Conservation (phyloP, 225 moss, liverwort and hornwort genomes). For the Lunularia cruciata region DNA sequence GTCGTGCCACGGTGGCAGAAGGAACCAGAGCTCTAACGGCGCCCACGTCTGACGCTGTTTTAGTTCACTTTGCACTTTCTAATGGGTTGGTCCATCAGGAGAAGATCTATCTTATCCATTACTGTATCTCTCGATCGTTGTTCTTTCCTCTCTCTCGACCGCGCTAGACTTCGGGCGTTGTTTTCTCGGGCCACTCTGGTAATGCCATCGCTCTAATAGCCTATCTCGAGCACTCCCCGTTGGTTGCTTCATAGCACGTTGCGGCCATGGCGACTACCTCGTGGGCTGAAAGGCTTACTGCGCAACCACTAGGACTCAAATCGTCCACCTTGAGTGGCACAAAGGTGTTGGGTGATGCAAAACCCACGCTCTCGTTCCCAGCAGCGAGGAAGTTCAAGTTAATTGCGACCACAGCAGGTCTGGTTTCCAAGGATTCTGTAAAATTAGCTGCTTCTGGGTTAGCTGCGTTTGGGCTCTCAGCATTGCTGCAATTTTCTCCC, state of each 20-base stretch:
- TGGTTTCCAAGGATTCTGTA: conserved; percentile 27
- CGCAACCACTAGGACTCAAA: conserved; percentile 18
- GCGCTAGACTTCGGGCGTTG: too few species aligned
- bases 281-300: conserved; percentile 33
- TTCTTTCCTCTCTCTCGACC: too few species aligned
- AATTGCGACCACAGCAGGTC: conserved; percentile 19
- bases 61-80: conserved; percentile 4
- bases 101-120: conserved; percentile 24
- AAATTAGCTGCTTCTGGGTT: conserved; percentile 39
- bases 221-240: too few species aligned
- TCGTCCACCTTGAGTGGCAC: conserved; percentile 5
- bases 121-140: not conserved
- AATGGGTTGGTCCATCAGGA: conserved; percentile 15
- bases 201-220: too few species aligned
- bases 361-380: conserved; percentile 9
- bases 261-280: conserved; percentile 46
- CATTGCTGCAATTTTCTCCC: conserved; percentile 36
- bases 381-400: conserved; percentile 24
- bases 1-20: conserved; percentile 5
- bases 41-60: conserved; percentile 2
- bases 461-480: conserved; percentile 46
- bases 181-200: too few species aligned
- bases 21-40: not conserved
- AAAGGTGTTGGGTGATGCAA: conserved; percentile 4
- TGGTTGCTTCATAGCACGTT: not conserved